Conservation (phyloP, 2,329 filamentous ascomycete genomes). For the Pyrenophora seminiperda region DNA sequence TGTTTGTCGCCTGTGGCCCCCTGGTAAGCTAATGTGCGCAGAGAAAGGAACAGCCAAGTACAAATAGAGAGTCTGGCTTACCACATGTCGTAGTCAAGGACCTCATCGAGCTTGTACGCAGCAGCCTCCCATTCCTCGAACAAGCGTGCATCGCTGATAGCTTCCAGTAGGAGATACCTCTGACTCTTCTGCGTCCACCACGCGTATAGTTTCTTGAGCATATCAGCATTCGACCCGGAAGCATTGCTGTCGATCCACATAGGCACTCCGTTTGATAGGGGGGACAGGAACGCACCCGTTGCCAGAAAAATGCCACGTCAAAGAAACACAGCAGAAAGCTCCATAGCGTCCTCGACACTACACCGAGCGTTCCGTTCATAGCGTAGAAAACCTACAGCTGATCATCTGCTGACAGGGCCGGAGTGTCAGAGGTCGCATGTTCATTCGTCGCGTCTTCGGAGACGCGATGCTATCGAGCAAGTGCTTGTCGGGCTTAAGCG, state of each 20-base stretch:
- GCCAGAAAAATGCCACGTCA: conserved; percentile 50
- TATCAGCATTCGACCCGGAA: conserved; percentile 19
- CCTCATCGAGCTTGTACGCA: conserved; percentile 81
- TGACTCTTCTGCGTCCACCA: conserved; percentile 71
- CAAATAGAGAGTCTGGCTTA: conserved; percentile 43
- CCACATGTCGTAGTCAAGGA: conserved; percentile 82
- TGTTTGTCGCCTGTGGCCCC: conserved; percentile 72
- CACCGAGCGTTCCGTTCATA: conserved; percentile 27
- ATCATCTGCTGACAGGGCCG: conserved; percentile 22
- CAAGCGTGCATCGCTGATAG: conserved; percentile 67
- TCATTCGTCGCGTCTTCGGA: conserved; percentile 30
- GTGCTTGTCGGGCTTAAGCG: conserved; percentile 11
- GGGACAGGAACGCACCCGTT: conserved; percentile 39
- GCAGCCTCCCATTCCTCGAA: conserved; percentile 88
- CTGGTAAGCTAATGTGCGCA: conserved; percentile 9
- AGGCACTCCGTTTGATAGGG: background rate
- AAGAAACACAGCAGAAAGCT: conserved; percentile 41
- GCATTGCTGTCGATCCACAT: background rate
- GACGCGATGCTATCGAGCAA: conserved; percentile 26
- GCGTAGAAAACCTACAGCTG: conserved; percentile 20
- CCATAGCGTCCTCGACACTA: conserved; percentile 24
- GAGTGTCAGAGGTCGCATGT: conserved; percentile 29
- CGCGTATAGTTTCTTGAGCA: conserved; percentile 65
- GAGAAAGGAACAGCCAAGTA: background rate
- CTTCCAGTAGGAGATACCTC: conserved; percentile 68